Percentiles rank a stretch among this genome's conserved stretches.
Conservation (phyloP, 2,329 filamentous ascomycete genomes). For the Alternaria gaisen region DNA sequence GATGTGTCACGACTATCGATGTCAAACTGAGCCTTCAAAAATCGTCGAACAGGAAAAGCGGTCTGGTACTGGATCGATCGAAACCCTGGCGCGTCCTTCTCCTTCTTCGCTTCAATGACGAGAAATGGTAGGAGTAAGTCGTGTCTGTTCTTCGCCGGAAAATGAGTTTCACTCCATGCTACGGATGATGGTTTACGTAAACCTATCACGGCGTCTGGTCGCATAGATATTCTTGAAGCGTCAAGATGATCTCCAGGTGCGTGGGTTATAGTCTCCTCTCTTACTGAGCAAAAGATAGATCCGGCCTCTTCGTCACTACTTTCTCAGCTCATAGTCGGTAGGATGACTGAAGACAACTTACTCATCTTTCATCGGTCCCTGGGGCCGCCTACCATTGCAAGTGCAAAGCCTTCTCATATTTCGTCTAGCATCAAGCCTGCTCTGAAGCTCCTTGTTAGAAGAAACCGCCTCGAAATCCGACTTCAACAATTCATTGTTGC, state of each 20-base stretch:
- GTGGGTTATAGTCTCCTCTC: constrained; percentile 5
- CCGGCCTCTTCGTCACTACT: constrained; percentile 12
- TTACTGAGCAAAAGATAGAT: constrained; percentile 7
- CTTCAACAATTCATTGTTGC: constrained; percentile 8
- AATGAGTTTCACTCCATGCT: background rate
- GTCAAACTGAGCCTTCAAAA: constrained; percentile 22
- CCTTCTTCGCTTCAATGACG: constrained; percentile 30
- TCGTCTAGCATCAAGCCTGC: constrained; percentile 1
- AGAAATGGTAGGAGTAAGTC: constrained; percentile 24
- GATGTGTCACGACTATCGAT: background rate
- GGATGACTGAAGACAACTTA: background rate
- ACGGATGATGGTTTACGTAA: constrained; percentile 7
- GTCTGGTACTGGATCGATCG: constrained; percentile 24
- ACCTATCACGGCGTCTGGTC: constrained; percentile 23
- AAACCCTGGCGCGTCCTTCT: constrained; percentile 17
- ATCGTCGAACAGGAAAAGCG: constrained; percentile 23
- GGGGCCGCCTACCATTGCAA: background rate
- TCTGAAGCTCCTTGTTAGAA: background rate
- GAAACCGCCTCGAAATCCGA: constrained; percentile 2
- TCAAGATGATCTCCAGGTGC: constrained; percentile 5
- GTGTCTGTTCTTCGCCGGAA: constrained; percentile 6
- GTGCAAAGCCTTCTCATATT: background rate
- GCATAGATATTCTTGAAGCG: constrained; percentile 17
- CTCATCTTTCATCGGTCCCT: background rate
- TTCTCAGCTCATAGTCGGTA: background rate